Conservation (phyloP, 345 rosid genomes). For the Bruguiera parviflora region DNA sequence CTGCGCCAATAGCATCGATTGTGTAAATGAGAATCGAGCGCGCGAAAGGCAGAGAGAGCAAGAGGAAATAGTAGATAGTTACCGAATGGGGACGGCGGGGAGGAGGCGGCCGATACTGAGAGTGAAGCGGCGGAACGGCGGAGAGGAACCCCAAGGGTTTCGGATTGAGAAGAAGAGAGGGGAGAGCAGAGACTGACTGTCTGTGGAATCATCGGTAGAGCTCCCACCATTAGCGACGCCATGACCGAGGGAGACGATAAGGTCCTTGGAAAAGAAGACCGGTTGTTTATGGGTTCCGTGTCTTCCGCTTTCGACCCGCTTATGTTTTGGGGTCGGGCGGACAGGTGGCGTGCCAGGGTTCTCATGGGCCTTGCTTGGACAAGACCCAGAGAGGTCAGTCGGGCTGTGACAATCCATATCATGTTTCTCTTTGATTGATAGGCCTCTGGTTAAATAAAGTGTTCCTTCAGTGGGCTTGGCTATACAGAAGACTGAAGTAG, state of each 20-base stretch:
- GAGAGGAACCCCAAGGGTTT: conserved; percentile 42
- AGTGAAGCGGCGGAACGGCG: not conserved
- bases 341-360: too few relatives aligned
- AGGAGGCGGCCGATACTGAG: not conserved
- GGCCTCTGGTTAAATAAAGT: too few relatives aligned
- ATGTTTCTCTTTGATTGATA: too few relatives aligned
- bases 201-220: conserved; percentile 34
- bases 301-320: too few relatives aligned
- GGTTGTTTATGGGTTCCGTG: too few relatives aligned
- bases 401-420: too few relatives aligned
- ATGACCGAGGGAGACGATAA: conserved; percentile 29
- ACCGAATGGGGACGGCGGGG: conserved; percentile 40
- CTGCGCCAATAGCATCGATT: conserved; percentile 23
- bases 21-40: not conserved
- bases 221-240: conserved; percentile 55
- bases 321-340: too few relatives aligned
- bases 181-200: conserved; percentile 19
- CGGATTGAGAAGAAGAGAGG: conserved; percentile 50
- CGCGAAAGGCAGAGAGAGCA: not conserved
- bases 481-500: too few relatives aligned
- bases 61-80: not conserved
- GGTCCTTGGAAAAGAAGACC: not conserved
- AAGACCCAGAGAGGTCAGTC: too few relatives aligned
- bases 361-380: too few relatives aligned
- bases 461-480: too few relatives aligned